Evolutionary conservation across 1,284 basidiomycete species (phyloP).

Genomic region (Leccinum olivaceoglutinosum): DNA sequence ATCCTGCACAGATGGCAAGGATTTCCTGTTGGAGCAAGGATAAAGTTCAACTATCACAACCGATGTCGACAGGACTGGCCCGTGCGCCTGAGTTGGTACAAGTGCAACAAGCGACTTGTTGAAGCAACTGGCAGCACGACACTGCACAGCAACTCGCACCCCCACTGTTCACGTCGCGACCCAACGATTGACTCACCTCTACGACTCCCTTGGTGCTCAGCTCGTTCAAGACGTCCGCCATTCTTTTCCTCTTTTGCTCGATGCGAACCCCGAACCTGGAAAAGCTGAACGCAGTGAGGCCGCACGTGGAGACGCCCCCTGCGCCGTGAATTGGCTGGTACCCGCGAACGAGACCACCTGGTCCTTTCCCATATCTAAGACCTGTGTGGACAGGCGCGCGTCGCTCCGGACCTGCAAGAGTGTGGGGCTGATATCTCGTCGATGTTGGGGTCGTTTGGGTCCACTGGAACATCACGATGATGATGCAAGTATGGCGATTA

Average conservation of each 20-base stretch:
- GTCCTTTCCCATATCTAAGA: slow-evolving; percentile 22
- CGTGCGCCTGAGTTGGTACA: background rate
- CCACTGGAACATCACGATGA: background rate
- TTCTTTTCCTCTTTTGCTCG: slow-evolving; percentile 8
- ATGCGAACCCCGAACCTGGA: slow-evolving; percentile 36
- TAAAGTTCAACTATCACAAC: background rate
- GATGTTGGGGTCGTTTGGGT: background rate
- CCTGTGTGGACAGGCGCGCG: slow-evolving; percentile 12
- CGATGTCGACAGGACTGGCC: background rate
- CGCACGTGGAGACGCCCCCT: slow-evolving; percentile 47
- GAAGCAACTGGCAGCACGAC: background rate
- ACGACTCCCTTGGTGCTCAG: slow-evolving; percentile 18
- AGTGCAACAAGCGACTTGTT: background rate
- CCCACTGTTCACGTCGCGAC: background rate
- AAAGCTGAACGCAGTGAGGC: slow-evolving; percentile 59
- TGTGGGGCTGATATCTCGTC: background rate
- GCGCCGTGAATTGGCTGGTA: slow-evolving; percentile 42
- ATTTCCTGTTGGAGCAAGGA: slow-evolving; percentile 38
- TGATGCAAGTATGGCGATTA: background rate
- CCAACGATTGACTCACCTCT: slow-evolving; percentile 17
- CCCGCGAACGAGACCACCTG: slow-evolving; percentile 38
- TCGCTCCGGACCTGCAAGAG: background rate
- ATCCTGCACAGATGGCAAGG: slow-evolving; percentile 45
- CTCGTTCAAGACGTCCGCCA: slow-evolving; percentile 17
- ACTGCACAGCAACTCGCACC: background rate